Base-by-base conservation (phyloP, 352 stramenopile genomes). In the Globisporangium spinosum region DNA sequence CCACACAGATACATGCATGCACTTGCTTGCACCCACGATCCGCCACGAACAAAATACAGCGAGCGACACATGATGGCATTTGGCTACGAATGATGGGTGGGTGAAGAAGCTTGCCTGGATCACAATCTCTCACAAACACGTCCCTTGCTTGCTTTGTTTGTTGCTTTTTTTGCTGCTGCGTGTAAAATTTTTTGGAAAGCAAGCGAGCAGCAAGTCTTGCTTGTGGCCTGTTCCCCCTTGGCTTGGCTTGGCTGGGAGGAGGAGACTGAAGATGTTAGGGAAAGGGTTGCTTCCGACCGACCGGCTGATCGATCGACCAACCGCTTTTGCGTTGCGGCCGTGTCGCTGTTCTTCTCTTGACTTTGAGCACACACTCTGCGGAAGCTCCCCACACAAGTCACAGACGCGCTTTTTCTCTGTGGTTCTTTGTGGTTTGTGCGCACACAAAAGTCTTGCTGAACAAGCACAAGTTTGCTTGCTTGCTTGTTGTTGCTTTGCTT, bases 231-330 rank as follows among this genome's bases (percentile, higher is more conserved):
- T 56, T 17, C 5, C 23, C 2, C 8, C 27, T 29, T 29, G 27
- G 27, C 27, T 32, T 58, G 13, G 49, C 17, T 29, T 55, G 49
- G 12, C 2, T 34, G 12, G 15, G 12, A 32, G 5, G 40, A 49
- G 40, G 40, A 49, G 40, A 22, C 40, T 49, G 40, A 56, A 56
- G 49, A 29, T 29, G 49, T 56, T 56, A 56, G 49, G 49, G 49
- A 7, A 32, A 20, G 49, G 40, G 49, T 6, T 56, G n/a, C 8
- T 27, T 32, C 49, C 49, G 49, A 56, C 49, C 49, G 49, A 56
- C 49, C 49, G 53, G 3, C 6, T 35, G 23, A 49, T 32, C n/a
- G 22, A 56, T 32, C 53, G 53, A 58, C 53, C 53, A 20, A 58
- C 53, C 53, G 29, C 13, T 22, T 10, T 43, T 43, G 35, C 35